Evolutionary conservation across 495 filamentous ascomycete genomes (phyloP).

Genomic region (Daldinia concentrica): DNA sequence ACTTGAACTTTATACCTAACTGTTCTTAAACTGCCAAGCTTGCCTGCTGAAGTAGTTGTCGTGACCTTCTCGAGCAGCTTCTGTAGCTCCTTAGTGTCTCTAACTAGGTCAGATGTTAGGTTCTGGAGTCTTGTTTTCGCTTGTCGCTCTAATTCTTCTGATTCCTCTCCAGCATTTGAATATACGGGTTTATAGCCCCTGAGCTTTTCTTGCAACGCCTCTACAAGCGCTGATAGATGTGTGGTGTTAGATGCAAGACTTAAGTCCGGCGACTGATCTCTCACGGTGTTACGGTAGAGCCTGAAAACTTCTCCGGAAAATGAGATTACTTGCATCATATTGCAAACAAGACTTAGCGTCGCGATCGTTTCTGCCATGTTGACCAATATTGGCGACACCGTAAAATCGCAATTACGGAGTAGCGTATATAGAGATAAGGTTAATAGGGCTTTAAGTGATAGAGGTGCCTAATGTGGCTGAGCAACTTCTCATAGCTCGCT

Average conservation of each 20-base stretch:
- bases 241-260: background rate
- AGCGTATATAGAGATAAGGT: background rate
- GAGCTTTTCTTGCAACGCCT: background rate
- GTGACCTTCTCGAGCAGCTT: background rate
- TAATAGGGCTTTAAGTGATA: background rate
- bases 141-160: background rate
- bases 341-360: background rate
- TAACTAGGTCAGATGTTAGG: background rate
- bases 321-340: background rate
- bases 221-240: background rate
- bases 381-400: background rate
- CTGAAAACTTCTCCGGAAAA: background rate
- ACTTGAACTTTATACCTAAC: background rate
- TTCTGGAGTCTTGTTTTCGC: background rate
- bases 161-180: background rate
- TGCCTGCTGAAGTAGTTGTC: background rate
- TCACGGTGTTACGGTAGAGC: background rate
- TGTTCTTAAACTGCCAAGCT: background rate
- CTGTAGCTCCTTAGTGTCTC: background rate
- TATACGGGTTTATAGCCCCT: background rate
- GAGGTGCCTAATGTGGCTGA: background rate
- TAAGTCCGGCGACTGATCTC: background rate
- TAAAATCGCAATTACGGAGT: background rate
- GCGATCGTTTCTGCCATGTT: background rate
- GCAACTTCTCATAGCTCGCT: background rate